phyloP scores from a whole-genome alignment of 352 stramenopile genomes.

The Elongisporangium undulatum region DNA sequence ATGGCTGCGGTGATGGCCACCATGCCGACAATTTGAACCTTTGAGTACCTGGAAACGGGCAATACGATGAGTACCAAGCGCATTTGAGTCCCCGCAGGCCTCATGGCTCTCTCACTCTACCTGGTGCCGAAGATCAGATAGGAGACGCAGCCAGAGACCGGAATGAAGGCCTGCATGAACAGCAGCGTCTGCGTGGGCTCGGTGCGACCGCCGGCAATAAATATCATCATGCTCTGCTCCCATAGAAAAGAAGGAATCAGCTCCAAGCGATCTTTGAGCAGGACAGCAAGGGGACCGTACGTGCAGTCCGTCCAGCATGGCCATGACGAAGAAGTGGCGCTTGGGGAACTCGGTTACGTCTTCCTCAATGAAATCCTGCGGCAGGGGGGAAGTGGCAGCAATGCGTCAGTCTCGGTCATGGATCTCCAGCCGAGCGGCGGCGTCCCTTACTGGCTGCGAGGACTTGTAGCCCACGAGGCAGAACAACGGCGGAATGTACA shows the following conservation, averaged over 20 bases:
- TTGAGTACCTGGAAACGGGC: constrained; percentile 48
- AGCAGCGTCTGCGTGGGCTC: constrained; percentile 81
- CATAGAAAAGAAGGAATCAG: background rate
- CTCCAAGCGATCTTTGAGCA: background rate
- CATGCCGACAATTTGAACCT: constrained; percentile 67
- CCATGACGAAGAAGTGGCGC: constrained; percentile 86
- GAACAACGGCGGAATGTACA: constrained; percentile 86
- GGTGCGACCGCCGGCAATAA: constrained; percentile 76
- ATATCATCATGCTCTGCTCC: constrained; percentile 72
- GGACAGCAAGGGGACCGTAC: constrained; percentile 20
- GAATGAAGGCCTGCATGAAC: constrained; percentile 83
- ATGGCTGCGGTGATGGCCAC: constrained; percentile 60
- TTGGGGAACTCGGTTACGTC: constrained; percentile 85
- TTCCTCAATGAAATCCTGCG: constrained; percentile 80
- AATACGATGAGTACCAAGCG: background rate
- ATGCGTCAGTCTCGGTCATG: no score
- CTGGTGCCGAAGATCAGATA: constrained; percentile 46
- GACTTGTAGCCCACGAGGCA: constrained; percentile 85
- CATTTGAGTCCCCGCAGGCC: background rate
- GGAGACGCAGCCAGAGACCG: constrained; percentile 61
- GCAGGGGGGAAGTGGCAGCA: no score
- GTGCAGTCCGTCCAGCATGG: constrained; percentile 74
- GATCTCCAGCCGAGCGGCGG: no score
- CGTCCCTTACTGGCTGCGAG: constrained; percentile 65
- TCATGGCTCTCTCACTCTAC: constrained; percentile 11